Percentiles rank a stretch among this genome's conserved stretches.
Conservation (phyloP, 495 filamentous ascomycete genomes). For the Entonaema liquescens region DNA sequence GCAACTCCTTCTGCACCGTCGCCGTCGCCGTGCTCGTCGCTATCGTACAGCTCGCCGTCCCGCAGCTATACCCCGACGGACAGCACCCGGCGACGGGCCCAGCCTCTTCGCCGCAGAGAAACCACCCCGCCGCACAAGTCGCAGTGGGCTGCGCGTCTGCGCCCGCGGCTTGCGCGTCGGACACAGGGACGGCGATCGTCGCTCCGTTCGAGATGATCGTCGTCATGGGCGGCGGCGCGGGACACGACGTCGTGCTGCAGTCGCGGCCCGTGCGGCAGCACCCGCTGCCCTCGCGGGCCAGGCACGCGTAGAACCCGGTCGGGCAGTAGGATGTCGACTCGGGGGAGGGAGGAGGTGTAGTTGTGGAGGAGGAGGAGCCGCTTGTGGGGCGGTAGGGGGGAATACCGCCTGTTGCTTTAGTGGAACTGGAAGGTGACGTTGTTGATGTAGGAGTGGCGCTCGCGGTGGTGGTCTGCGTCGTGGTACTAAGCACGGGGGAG, state of each 20-base stretch:
- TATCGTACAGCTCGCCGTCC: slow-evolving; percentile 71
- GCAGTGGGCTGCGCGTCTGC: slow-evolving; percentile 41
- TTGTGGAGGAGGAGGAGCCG: slow-evolving; percentile 19
- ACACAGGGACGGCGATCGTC: slow-evolving; percentile 72
- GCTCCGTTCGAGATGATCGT: slow-evolving; percentile 71
- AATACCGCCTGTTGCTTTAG: slow-evolving; percentile 46
- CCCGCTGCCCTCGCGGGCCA: slow-evolving; percentile 60
- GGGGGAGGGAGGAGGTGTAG: slow-evolving; percentile 21
- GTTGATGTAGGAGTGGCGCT: slow-evolving; percentile 46
- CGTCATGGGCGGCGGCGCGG: slow-evolving; percentile 61
- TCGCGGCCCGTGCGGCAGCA: slow-evolving; percentile 81
- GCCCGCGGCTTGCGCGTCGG: slow-evolving; percentile 48
- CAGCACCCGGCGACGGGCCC: slow-evolving; percentile 78
- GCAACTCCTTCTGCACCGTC: slow-evolving; percentile 68
- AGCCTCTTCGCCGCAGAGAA: slow-evolving; percentile 64
- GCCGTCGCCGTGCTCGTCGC: slow-evolving; percentile 53
- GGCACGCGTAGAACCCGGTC: slow-evolving; percentile 65
- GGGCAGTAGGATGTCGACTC: slow-evolving; percentile 58
- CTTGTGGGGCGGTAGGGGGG: slow-evolving; percentile 40
- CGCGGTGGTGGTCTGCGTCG: slow-evolving; percentile 49
- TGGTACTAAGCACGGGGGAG: slow-evolving; percentile 36
- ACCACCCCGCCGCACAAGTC: slow-evolving; percentile 81
- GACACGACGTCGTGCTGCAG: slow-evolving; percentile 69
- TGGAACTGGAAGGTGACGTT: slow-evolving; percentile 15
- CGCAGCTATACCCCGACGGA: slow-evolving; percentile 77